These are phyloP conservation scores for Zymoseptoria brevis DNA, from an alignment of 2,329 filamentous ascomycete genomes.

Conservation along the genomic window DNA sequence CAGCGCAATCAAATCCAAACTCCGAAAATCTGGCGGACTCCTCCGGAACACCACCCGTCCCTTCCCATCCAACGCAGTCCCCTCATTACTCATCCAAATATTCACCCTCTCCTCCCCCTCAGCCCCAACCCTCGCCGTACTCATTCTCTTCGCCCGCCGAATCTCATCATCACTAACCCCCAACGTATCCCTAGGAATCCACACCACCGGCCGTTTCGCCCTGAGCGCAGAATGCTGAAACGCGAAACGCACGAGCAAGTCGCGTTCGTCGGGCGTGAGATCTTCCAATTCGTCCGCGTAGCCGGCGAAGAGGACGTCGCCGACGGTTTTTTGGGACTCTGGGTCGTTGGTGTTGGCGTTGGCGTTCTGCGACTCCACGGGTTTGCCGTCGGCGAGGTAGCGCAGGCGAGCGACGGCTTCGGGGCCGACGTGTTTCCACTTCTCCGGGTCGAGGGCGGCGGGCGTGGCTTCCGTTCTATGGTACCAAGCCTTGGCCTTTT, in stretches of 20 bases:
- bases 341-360: slow-evolving; percentile 3
- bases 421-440: slow-evolving; percentile 15
- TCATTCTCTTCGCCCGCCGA: slow-evolving; percentile 64
- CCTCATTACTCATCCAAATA: slow-evolving; percentile 92
- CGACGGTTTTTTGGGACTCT: slow-evolving; percentile 63
- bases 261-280: slow-evolving; percentile 79
- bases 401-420: slow-evolving; percentile 18
- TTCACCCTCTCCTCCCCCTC: slow-evolving; percentile 22
- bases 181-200: slow-evolving; percentile 86
- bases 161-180: slow-evolving; percentile 92
- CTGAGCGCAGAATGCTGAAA: slow-evolving; percentile 87
- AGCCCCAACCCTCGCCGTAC: slow-evolving; percentile 44
- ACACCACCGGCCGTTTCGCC: slow-evolving; percentile 76
- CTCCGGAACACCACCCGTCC: slow-evolving; percentile 50
- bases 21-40: slow-evolving; percentile 50
- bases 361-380: not conserved
- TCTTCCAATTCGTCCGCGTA: slow-evolving; percentile 93
- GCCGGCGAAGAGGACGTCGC: slow-evolving; percentile 74
- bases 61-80: slow-evolving; percentile 77
- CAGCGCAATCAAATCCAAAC: slow-evolving; percentile 76
- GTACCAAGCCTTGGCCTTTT: slow-evolving; percentile 6
- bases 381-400: slow-evolving; percentile 18
- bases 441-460: slow-evolving; percentile 7
- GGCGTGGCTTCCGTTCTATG: slow-evolving; percentile 7
- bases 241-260: slow-evolving; percentile 73